Percentiles rank a stretch among this genome's conserved stretches.
phyloP scores from a whole-genome alignment of 768 basidiomycete genomes.

The Rossbeevera mucosa region DNA sequence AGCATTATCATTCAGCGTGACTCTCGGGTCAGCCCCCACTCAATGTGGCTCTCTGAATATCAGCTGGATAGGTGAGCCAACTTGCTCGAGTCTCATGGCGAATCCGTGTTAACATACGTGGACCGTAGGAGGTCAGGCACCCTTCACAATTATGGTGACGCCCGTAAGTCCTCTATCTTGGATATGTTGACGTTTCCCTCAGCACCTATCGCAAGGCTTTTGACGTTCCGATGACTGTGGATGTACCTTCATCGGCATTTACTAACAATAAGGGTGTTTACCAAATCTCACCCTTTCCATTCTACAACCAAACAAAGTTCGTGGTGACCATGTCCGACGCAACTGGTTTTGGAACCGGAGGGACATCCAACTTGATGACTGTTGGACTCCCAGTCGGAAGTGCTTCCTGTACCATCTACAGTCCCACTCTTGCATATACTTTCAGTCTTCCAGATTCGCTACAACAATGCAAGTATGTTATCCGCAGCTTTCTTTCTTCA shows the following conservation, averaged over 20 bases:
- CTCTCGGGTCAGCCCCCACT: slow-evolving; percentile 44
- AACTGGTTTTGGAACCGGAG: slow-evolving; percentile 65
- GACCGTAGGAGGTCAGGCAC: slow-evolving; percentile 50
- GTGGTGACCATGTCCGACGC: slow-evolving; percentile 68
- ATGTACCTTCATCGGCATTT: slow-evolving; percentile 53
- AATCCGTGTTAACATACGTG: neutral
- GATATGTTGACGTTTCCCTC: neutral
- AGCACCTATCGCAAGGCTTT: slow-evolving; percentile 39
- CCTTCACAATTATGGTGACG: slow-evolving; percentile 45
- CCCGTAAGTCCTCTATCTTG: slow-evolving; percentile 40
- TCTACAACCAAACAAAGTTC: slow-evolving; percentile 38
- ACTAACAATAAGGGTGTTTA: slow-evolving; percentile 52
- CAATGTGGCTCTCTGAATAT: slow-evolving; percentile 61
- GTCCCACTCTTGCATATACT: slow-evolving; percentile 41
- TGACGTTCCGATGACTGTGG: slow-evolving; percentile 47
- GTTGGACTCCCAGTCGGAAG: slow-evolving; percentile 43
- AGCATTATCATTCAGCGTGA: slow-evolving; percentile 41
- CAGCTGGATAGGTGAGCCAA: slow-evolving; percentile 56
- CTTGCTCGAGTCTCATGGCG: neutral
- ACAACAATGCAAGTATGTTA: slow-evolving; percentile 55
- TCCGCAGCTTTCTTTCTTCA: neutral
- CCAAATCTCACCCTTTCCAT: slow-evolving; percentile 39
- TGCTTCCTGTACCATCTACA: slow-evolving; percentile 45
- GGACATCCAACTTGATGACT: slow-evolving; percentile 44
- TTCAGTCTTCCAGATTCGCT: slow-evolving; percentile 51